Evolutionary conservation across 2,329 filamentous ascomycete genomes (phyloP).

Genomic region (Onygenales sp.): DNA sequence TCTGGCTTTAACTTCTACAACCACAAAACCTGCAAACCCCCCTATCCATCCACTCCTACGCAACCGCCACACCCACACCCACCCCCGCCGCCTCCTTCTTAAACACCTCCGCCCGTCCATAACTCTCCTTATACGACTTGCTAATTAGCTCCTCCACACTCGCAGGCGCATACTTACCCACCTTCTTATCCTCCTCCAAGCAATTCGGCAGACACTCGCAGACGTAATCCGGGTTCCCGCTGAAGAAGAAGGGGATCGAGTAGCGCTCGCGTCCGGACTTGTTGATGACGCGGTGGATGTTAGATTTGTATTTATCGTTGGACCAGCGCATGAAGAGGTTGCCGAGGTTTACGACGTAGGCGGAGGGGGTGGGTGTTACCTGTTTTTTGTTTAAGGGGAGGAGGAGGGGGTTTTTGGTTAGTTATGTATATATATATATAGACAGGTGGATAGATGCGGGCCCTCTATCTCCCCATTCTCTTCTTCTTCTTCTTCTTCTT

Average conservation of each 20-base stretch:
- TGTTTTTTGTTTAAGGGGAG: background rate
- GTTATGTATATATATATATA: too few relatives aligned
- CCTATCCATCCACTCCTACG: too few relatives aligned
- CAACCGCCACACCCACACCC: too few relatives aligned
- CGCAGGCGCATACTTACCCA: background rate
- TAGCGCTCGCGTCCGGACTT: conserved; percentile 30
- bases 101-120: background rate
- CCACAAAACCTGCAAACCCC: too few relatives aligned
- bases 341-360: conserved; percentile 24
- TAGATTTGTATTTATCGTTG: conserved; percentile 34
- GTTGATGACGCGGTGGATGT: conserved; percentile 35
- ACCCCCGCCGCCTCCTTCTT: background rate
- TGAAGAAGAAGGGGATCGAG: conserved; percentile 35
- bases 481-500: too few relatives aligned
- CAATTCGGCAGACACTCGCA: background rate
- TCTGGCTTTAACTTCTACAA: too few relatives aligned
- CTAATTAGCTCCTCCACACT: background rate
- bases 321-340: conserved; percentile 35
- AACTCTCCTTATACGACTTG: background rate
- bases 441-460: too few relatives aligned
- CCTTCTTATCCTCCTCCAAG: background rate
- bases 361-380: conserved; percentile 17
- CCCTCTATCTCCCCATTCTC: too few relatives aligned
- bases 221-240: conserved; percentile 30
- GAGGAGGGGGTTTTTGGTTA: too few relatives aligned